Evolutionary conservation across 805 yeast genomes (phyloP).

Genomic region (Tetrapisispora pingtungensis): DNA sequence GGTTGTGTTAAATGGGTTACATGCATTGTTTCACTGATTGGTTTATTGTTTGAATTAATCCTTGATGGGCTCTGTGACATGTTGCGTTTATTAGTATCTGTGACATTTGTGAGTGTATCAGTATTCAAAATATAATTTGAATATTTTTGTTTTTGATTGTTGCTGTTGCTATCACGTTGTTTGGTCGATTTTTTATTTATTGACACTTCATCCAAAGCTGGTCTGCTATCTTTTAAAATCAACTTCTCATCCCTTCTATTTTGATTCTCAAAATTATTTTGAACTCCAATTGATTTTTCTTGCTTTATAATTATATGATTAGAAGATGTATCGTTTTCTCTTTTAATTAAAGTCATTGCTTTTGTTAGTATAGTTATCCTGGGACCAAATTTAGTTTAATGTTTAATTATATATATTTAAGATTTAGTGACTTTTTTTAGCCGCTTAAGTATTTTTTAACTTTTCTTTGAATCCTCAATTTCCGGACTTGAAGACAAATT

Average conservation of each 20-base stretch:
- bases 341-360: slow-evolving; percentile 1
- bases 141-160: slow-evolving; percentile 6
- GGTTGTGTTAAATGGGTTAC: too few species aligned
- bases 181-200: slow-evolving; percentile 5
- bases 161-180: slow-evolving; percentile 4
- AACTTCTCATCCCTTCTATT: neutral
- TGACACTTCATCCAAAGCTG: slow-evolving; percentile 13
- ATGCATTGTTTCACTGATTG: neutral
- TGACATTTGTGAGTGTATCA: neutral
- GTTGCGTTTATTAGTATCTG: neutral
- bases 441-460: too few species aligned
- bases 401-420: too few species aligned
- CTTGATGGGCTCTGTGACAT: neutral
- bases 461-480: too few species aligned
- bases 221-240: slow-evolving; percentile 12
- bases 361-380: too few species aligned
- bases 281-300: neutral
- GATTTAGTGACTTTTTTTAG: too few species aligned
- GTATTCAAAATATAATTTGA: slow-evolving; percentile 6
- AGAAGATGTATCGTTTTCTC: neutral
- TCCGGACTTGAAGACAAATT: too few species aligned
- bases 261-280: neutral
- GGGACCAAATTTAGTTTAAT: too few species aligned
- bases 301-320: neutral
- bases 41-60: too few species aligned